Evolutionary conservation across 2,329 filamentous ascomycete species (phyloP).

Genomic region (Pyrenochaeta sp.): DNA sequence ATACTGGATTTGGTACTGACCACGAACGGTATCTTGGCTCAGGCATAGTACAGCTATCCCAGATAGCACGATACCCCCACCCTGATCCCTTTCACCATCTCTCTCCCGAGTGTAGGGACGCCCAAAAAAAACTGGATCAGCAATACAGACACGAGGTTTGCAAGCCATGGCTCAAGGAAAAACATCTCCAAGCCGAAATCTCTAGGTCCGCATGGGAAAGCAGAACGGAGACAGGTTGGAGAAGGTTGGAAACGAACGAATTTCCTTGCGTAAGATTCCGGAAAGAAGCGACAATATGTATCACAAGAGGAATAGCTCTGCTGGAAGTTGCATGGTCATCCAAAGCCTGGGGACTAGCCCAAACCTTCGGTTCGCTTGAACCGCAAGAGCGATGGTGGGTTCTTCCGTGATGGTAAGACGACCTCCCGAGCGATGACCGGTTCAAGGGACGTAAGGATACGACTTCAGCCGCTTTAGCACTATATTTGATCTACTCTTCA

Average conservation of each 20-base stretch:
- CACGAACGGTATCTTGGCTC: conserved; percentile 1
- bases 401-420: conserved; percentile 4
- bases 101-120: neutral
- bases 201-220: neutral
- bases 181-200: conserved; percentile 2
- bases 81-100: neutral
- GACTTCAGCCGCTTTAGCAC: neutral
- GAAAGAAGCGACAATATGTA: neutral
- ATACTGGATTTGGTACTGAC: neutral
- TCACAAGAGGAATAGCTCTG: conserved; percentile 1
- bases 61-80: neutral
- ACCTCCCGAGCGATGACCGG: neutral
- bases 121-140: neutral
- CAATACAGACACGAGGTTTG: neutral
- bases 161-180: conserved; percentile 2
- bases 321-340: neutral
- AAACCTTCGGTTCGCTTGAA: neutral
- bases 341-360: neutral
- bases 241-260: neutral
- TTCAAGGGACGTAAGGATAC: neutral
- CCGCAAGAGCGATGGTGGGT: conserved; percentile 1
- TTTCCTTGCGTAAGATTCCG: neutral
- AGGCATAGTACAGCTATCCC: conserved; percentile 3
- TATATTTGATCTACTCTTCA: neutral
- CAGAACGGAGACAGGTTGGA: neutral